Base-by-base conservation (phyloP, 2,329 filamentous ascomycete species). In the Botrytis tulipae region DNA sequence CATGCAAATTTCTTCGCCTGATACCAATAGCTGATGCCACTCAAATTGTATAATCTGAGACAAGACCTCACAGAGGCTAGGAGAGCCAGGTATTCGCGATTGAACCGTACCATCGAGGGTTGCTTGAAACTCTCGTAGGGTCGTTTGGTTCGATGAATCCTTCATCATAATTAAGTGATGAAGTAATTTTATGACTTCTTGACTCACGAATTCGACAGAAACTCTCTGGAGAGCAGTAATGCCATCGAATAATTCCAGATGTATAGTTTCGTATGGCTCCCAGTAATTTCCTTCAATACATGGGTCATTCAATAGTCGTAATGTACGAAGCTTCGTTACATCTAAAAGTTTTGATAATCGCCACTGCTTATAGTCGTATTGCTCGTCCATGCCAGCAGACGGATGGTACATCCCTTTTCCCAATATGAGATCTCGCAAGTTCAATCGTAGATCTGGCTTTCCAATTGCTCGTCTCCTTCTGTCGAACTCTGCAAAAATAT, bases 311-410 rank as follows among this genome's bases (percentile, higher is more conserved):
- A 70, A 35, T 16, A 70, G 8, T 22, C 68, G 68, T 22, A 70
- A 46, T 25, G 68, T 51, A 5, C 68, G 68, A 46, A 70, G 57
- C 22, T 70, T 61, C 32, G 57, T 48, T 25, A 51, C 29, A 48
- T 70, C 68, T 25, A n/a, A 8, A 35, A 70, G 54, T 9, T 29
- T 42, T 25, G 68, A 70, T n/a, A 54, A 42, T 61, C 46, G 57
- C 29, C 42, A 42, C 7, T 51, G 10, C 12, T 54, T 16, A 16
- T 1, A 0, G 48, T 54, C 48, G 48, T 54, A 54, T 54, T 54
- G 4, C 12, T 3, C 42, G 16, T n/a, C 3, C 59, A 54, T 54
- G 48, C 0, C 12, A 40, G 32, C 0, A 12, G 2, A n/a, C 3
- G 7, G 25, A 61, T 51, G 37, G 29, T 61, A 70, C 35, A 62